These are phyloP conservation scores for Backusella morwellensis DNA, from an alignment of 192 early-diverging fungal genomes.

Conservation along the genomic window DNA sequence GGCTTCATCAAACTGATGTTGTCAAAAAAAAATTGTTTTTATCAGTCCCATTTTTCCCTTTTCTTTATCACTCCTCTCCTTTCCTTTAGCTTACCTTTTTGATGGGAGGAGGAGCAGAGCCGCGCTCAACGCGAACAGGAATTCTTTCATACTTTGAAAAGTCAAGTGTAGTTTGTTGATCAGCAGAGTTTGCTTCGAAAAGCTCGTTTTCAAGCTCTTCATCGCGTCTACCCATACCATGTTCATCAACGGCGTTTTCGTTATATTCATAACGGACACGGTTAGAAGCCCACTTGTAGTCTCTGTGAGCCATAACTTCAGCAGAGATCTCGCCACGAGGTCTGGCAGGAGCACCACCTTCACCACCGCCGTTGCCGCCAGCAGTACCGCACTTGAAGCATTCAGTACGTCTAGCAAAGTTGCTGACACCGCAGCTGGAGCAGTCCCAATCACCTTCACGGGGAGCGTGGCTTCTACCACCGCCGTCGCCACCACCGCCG, in stretches of 20 bases:
- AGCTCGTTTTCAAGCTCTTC: slow-evolving; percentile 63
- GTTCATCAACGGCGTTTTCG: slow-evolving; percentile 42
- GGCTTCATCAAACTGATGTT: slow-evolving; percentile 58
- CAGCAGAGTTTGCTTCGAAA: slow-evolving; percentile 49
- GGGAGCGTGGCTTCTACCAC: neutral
- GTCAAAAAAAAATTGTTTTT: neutral
- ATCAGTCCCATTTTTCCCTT: neutral
- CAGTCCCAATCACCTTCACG: slow-evolving; percentile 32
- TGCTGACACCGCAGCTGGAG: slow-evolving; percentile 15
- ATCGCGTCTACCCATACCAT: slow-evolving; percentile 59
- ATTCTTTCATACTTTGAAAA: slow-evolving; percentile 78
- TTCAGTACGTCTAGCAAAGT: slow-evolving; percentile 19
- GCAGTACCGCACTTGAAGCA: slow-evolving; percentile 21
- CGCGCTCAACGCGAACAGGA: slow-evolving; percentile 64
- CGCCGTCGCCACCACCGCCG: neutral
- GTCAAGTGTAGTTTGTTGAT: slow-evolving; percentile 72
- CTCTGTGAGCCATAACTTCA: neutral
- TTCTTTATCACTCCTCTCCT: neutral
- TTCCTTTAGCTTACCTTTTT: slow-evolving; percentile 23
- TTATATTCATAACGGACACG: slow-evolving; percentile 55
- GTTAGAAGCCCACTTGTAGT: slow-evolving; percentile 49
- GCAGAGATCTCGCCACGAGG: slow-evolving; percentile 8
- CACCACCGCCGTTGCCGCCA: neutral
- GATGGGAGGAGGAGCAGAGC: slow-evolving; percentile 53
- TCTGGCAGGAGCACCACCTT: neutral